Evolutionary conservation across 2,329 filamentous ascomycete species (phyloP).

Genomic region (Neoarthrinium moseri): DNA sequence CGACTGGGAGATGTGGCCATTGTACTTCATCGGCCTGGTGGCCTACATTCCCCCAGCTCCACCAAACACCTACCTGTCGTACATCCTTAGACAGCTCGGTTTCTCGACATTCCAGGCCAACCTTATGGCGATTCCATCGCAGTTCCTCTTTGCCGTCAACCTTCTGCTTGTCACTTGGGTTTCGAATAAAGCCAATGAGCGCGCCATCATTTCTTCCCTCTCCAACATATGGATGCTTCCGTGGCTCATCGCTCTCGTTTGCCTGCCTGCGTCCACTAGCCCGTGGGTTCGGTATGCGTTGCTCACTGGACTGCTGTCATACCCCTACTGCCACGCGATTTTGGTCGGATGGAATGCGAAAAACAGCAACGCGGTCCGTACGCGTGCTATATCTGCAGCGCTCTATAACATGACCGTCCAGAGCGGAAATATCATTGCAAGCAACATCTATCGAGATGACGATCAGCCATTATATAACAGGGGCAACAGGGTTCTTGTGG

Average conservation of each 20-base stretch:
- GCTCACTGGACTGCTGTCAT: slow-evolving; percentile 39
- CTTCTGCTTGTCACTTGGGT: slow-evolving; percentile 19
- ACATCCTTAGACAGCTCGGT: slow-evolving; percentile 55
- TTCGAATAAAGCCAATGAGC: slow-evolving; percentile 34
- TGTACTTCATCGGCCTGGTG: slow-evolving; percentile 52
- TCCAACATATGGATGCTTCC: slow-evolving; percentile 51
- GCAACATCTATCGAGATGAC: slow-evolving; percentile 54
- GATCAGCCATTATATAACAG: slow-evolving; percentile 51
- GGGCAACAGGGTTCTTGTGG: slow-evolving; percentile 49
- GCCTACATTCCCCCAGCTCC: slow-evolving; percentile 52
- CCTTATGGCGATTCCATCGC: slow-evolving; percentile 59
- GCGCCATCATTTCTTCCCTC: slow-evolving; percentile 41
- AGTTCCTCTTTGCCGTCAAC: slow-evolving; percentile 43
- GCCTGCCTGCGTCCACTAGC: slow-evolving; percentile 32
- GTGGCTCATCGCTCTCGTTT: slow-evolving; percentile 42
- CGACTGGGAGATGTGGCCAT: slow-evolving; percentile 48
- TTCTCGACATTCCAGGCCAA: slow-evolving; percentile 63
- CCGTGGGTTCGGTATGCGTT: slow-evolving; percentile 42
- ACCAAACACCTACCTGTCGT: slow-evolving; percentile 55
- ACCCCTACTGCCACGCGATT: slow-evolving; percentile 49
- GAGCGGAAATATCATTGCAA: slow-evolving; percentile 39
- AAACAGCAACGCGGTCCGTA: slow-evolving; percentile 48
- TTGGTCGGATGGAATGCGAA: slow-evolving; percentile 46
- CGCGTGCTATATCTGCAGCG: slow-evolving; percentile 44
- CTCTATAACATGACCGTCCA: slow-evolving; percentile 51